Evolutionary conservation across 192 early-diverging fungal species (phyloP).

Genomic region (Jimgerdemannia lactiflua): DNA sequence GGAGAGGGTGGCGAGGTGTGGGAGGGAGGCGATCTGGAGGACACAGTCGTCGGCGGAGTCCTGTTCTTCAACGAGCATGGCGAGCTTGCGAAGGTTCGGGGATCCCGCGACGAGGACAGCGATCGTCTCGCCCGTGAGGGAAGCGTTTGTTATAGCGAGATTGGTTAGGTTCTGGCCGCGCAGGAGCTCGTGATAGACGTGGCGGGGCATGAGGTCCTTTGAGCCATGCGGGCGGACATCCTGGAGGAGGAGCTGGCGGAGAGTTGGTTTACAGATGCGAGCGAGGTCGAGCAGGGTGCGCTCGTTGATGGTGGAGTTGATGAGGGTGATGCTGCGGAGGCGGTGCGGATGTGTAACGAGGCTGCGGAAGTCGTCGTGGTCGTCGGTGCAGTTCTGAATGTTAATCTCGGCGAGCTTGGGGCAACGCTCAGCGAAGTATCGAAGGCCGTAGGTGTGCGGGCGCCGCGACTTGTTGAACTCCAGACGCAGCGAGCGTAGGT

Average conservation of each 20-base stretch:
- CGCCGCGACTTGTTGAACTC: slow-evolving; percentile 24
- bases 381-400: slow-evolving; percentile 29
- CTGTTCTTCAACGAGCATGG: slow-evolving; percentile 24
- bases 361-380: slow-evolving; percentile 25
- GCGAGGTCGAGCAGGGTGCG: slow-evolving; percentile 7
- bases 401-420: slow-evolving; percentile 22
- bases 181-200: slow-evolving; percentile 17
- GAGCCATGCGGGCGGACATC: slow-evolving; percentile 18
- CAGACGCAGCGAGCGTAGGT: slow-evolving; percentile 24
- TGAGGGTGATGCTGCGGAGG: slow-evolving; percentile 14
- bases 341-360: slow-evolving; percentile 9
- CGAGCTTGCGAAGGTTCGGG: slow-evolving; percentile 20
- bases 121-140: slow-evolving; percentile 7
- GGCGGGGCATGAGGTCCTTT: slow-evolving; percentile 8
- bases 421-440: slow-evolving; percentile 24
- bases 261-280: not conserved
- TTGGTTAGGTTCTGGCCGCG: slow-evolving; percentile 14
- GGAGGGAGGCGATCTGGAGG: slow-evolving; percentile 1
- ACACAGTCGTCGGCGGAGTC: slow-evolving; percentile 8
- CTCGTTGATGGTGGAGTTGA: slow-evolving; percentile 22
- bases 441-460: slow-evolving; percentile 22
- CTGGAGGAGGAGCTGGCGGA: slow-evolving; percentile 21
- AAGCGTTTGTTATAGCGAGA: slow-evolving; percentile 23
- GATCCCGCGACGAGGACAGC: slow-evolving; percentile 6
- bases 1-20: slow-evolving; percentile 15